phyloP scores from a whole-genome alignment of 495 filamentous ascomycete genomes.

The Evernia prunastri region DNA sequence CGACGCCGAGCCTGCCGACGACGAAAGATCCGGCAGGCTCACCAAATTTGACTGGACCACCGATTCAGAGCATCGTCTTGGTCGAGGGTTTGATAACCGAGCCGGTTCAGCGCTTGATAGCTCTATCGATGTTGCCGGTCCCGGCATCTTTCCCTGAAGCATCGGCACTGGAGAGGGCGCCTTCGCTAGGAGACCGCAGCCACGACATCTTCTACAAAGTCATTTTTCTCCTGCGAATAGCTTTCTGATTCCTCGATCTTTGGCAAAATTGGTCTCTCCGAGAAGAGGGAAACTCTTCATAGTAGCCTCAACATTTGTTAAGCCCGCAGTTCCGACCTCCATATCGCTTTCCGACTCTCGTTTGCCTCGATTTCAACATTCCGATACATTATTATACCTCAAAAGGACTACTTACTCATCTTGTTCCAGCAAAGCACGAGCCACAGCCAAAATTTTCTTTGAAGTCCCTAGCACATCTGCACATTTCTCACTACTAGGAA shows the following conservation, averaged over 20 bases:
- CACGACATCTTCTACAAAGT: no score
- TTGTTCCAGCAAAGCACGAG: neutral
- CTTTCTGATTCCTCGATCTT: neutral
- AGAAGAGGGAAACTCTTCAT: no score
- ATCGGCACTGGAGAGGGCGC: neutral
- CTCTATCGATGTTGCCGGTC: neutral
- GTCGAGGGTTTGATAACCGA: neutral
- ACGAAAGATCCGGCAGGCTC: neutral
- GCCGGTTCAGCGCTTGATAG: neutral
- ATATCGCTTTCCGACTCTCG: neutral
- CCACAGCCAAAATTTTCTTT: no score
- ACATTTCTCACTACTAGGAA: neutral
- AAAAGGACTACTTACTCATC: neutral
- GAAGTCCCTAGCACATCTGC: neutral
- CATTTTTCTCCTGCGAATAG: neutral
- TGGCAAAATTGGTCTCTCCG: no score
- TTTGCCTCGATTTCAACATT: neutral
- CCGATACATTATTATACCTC: neutral
- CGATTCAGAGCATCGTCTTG: neutral
- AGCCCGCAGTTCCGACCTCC: neutral
- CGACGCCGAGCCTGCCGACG: neutral
- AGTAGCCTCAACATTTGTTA: no score
- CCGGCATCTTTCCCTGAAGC: neutral
- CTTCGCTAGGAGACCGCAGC: neutral
- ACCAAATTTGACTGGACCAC: slow-evolving; percentile 4